phyloP scores from a whole-genome alignment of 2,329 filamentous ascomycete genomes.

The Cryphonectria japonica region DNA sequence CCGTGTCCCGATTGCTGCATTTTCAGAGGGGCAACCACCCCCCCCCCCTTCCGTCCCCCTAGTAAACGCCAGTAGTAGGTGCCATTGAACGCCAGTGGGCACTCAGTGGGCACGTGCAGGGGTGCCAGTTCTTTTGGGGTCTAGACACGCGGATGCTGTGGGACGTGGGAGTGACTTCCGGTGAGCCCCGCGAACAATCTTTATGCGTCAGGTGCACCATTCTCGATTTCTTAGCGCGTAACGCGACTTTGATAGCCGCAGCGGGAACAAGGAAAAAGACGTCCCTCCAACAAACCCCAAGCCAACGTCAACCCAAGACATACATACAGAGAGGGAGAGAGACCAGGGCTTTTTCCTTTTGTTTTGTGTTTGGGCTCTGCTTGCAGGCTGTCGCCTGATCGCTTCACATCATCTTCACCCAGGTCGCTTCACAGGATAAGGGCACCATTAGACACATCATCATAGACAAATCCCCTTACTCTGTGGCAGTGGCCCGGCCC shows the following conservation, averaged over 20 bases:
- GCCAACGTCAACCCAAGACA: not conserved
- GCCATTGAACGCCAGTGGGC: not conserved
- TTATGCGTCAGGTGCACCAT: conserved; percentile 27
- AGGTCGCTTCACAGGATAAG: not conserved
- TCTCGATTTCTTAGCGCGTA: conserved; percentile 25
- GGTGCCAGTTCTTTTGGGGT: conserved; percentile 21
- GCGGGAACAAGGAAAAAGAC: not conserved
- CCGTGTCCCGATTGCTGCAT: conserved; percentile 17
- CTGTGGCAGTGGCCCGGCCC: not conserved
- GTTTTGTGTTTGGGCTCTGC: not conserved
- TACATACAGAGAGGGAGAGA: not conserved
- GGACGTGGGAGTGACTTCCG: conserved; percentile 27
- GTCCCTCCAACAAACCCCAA: conserved; percentile 1
- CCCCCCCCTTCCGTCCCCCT: too few relatives aligned
- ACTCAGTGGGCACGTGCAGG: conserved; percentile 23
- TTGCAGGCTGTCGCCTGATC: not conserved
- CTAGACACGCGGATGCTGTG: conserved; percentile 23
- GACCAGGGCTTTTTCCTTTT: not conserved
- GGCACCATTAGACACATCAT: not conserved
- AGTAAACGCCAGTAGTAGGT: not conserved
- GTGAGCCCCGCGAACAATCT: conserved; percentile 24
- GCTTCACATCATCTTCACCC: not conserved
- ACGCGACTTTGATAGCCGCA: conserved; percentile 25
- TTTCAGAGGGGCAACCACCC: conserved; percentile 6
- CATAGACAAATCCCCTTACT: not conserved